Base-by-base conservation (phyloP, 192 early-diverging fungal genomes). In the Umbelopsis sp. region DNA sequence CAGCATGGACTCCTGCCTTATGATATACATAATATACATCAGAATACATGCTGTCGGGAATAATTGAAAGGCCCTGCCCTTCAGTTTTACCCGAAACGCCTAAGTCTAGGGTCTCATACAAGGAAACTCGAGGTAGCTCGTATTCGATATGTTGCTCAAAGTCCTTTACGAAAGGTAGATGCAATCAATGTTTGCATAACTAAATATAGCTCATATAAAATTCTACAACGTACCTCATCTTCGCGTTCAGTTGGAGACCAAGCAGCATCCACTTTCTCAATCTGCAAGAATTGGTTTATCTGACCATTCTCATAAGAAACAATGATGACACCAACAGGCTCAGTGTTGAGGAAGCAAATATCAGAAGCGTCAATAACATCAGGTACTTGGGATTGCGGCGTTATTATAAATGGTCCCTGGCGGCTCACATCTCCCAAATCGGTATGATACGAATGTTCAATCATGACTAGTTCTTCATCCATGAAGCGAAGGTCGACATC, bases 21-120 rank as follows among this genome's bases (percentile, higher is more conserved):
- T 95, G 92, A 45, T 91, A 87, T 7, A 86, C 78, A 66, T 89
- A 95, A 53, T 91, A 88, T 18, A 83, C 83, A 25, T 88, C 81
- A 30, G 82, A 72, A 49, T 89, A 89, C 50, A 85, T 74, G 9
- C 86, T 73, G 67, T 95, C 92, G 0, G 72, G 68, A 3, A 86
- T 69, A 41, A 95, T 61, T 61, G 30, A 25, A 22, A 61, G 25
- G 27, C 55, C 55, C 33, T 61, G 55, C 5, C 33, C 33, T 6
- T 61, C 12, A 5, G 30, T 33, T 61, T 61, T 61, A n/a, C 55
- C 55, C 11, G 25, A 2, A 16, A 61, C 33, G 15, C 33, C 25
- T 30, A 61, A 35, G 27, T 61, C 55, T 30, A 61, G n/a, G 2
- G 55, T 61, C 30, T 61, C 55, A 33, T 61, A 61, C 8, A 61